phyloP scores from a whole-genome alignment of 148 eudicot species.

The Silene latifolia region DNA sequence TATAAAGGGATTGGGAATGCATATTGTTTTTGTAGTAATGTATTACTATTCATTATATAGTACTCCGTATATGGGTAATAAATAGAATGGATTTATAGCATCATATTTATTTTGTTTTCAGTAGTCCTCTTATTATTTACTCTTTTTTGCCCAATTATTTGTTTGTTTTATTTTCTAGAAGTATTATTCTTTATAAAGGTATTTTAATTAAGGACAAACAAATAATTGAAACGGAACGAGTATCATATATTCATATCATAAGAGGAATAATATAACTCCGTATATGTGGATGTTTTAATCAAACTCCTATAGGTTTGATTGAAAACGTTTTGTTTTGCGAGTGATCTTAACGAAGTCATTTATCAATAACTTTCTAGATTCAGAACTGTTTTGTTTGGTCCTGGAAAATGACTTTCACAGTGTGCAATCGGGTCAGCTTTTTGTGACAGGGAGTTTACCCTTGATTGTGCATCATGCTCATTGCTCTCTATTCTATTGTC shows the following conservation, averaged over 20 bases:
- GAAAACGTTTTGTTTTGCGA: not conserved
- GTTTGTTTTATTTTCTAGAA: no score
- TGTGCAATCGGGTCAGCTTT: not conserved
- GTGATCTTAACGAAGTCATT: not conserved
- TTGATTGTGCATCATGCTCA: not conserved
- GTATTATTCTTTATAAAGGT: no score
- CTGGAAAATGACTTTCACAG: constrained; percentile 19
- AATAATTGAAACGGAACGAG: no score
- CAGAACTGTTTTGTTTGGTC: not conserved
- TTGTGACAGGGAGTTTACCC: not conserved
- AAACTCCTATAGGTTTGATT: not conserved
- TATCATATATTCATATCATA: no score
- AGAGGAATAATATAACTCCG: no score
- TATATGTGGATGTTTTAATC: no score
- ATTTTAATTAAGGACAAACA: no score
- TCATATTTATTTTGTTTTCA: not conserved
- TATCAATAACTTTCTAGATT: not conserved
- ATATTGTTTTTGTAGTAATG: constrained; percentile 46
- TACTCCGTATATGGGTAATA: constrained; percentile 11
- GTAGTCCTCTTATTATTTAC: no score
- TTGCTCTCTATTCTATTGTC: not conserved
- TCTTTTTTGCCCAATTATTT: no score
- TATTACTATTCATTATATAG: constrained; percentile 16
- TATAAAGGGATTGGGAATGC: constrained; percentile 37
- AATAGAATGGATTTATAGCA: constrained; percentile 18